Base-by-base conservation (phyloP, 495 filamentous ascomycete genomes). In the Aspergillus bridgeri region DNA sequence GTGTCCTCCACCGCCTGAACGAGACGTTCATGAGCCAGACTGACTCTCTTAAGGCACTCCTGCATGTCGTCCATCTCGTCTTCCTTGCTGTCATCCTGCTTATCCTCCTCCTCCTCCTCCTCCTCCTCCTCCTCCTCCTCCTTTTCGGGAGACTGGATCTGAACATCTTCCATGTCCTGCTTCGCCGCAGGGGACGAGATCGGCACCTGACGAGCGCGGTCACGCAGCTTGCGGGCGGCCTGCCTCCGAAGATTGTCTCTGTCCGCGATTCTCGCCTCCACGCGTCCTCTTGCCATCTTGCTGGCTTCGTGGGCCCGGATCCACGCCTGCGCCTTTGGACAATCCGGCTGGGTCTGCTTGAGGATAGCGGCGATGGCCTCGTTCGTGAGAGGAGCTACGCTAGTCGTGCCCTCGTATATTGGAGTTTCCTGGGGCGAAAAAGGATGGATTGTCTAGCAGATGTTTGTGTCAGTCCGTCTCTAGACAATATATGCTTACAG, bases 311-410 rank as follows among this genome's bases (percentile, higher is more conserved):
- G 54, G 19, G 61, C 56, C 27, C 27, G 61, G 5, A 65, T 50
- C 64, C 59, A 61, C 18, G 57, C 44, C 50, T 62, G 57, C 5
- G 63, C 65, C 29, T 54, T 57, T 24, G 42, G 53, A 33, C 59
- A 64, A 21, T 94, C 88, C 6, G 88, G 85, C 38, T 81, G 80
- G 6, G 86, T 85, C 15, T 79, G 71, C 47, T 77, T 77, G 23
- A 95, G 78, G 63, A 92, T 81, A 5, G 81, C 77, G 44, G 86
- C 79, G 52, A 93, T 74, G 5, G 75, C 74, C 4, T 83, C 77
- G 47, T 80, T 73, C 2, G 83, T 68, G 9, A 69, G 56, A 33
- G 59, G 47, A 7, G 27, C 49, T 6, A n/a, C 57, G 56, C 43
- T 48, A 57, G 57, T 43, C 18, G 5, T 11, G 15, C 43, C 27